phyloP scores from a whole-genome alignment of 2,329 filamentous ascomycete species.

The Paraphaeosphaeria minitans region DNA sequence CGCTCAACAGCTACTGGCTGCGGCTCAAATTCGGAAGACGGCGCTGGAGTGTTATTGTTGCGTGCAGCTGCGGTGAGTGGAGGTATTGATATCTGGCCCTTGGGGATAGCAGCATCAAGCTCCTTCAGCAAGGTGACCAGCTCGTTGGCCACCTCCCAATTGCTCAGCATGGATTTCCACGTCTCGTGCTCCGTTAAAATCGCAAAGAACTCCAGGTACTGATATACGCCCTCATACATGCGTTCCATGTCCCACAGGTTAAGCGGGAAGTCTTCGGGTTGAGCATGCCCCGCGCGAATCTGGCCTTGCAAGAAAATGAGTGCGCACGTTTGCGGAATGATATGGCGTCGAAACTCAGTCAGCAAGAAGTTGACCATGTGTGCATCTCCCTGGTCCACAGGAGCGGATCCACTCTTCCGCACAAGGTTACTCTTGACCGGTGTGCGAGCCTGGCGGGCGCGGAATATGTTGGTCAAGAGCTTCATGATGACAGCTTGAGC shows the following conservation, averaged over 20 bases:
- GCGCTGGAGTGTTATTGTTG: conserved; percentile 36
- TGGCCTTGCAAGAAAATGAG: conserved; percentile 92
- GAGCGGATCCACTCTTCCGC: conserved; percentile 52
- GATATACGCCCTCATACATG: conserved; percentile 91
- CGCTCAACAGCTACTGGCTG: conserved; percentile 63
- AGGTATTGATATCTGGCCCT: conserved; percentile 62
- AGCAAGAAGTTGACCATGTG: conserved; percentile 86
- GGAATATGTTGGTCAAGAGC: conserved; percentile 87
- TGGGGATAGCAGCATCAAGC: conserved; percentile 84
- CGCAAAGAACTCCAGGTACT: conserved; percentile 92
- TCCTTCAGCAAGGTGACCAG: conserved; percentile 85
- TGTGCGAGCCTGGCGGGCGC: conserved; percentile 57
- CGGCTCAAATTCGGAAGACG: conserved; percentile 26
- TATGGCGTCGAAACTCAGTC: conserved; percentile 87
- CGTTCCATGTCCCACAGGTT: conserved; percentile 98
- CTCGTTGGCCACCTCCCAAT: conserved; percentile 91
- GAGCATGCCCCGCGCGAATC: conserved; percentile 75
- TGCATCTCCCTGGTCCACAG: conserved; percentile 64
- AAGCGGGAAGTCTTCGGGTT: conserved; percentile 87
- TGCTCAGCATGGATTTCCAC: conserved; percentile 81
- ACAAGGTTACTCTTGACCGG: conserved; percentile 36
- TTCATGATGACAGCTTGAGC: conserved; percentile 93
- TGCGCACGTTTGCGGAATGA: conserved; percentile 93
- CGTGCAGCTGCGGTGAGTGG: conserved; percentile 53
- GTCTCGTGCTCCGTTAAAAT: conserved; percentile 85